phyloP scores from a whole-genome alignment of 495 filamentous ascomycete species.

The Penicillium subrubescens region DNA sequence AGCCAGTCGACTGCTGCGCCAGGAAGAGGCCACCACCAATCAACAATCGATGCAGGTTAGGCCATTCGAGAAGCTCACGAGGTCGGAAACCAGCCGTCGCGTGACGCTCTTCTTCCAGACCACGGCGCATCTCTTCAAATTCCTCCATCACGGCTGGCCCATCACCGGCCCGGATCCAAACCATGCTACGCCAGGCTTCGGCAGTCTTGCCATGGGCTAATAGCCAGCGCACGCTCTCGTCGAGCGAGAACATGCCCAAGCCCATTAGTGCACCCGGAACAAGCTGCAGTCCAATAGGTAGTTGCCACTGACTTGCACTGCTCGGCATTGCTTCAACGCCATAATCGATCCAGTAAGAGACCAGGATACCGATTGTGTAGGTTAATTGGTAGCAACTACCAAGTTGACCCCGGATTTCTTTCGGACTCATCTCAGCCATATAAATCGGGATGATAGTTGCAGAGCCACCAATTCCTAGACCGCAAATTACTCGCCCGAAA shows the following conservation, averaged over 20 bases:
- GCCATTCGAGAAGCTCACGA: slow-evolving; percentile 44
- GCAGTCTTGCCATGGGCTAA: slow-evolving; percentile 42
- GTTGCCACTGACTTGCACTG: slow-evolving; percentile 52
- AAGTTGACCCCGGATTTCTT: slow-evolving; percentile 54
- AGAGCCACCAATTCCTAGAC: slow-evolving; percentile 59
- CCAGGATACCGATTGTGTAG: slow-evolving; percentile 54
- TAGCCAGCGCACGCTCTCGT: slow-evolving; percentile 57
- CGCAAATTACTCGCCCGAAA: slow-evolving; percentile 52
- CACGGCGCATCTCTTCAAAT: slow-evolving; percentile 47
- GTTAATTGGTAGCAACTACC: slow-evolving; percentile 56
- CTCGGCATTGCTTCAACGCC: slow-evolving; percentile 59
- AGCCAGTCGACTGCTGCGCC: slow-evolving; percentile 55
- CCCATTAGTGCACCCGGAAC: slow-evolving; percentile 52
- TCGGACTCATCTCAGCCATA: slow-evolving; percentile 58
- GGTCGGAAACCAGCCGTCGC: slow-evolving; percentile 43
- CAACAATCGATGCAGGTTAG: slow-evolving; percentile 45
- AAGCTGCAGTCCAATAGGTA: slow-evolving; percentile 56
- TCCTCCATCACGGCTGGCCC: slow-evolving; percentile 40
- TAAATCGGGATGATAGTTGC: slow-evolving; percentile 61
- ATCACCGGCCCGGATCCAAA: slow-evolving; percentile 51
- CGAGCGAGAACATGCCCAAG: slow-evolving; percentile 49
- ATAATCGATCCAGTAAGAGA: slow-evolving; percentile 58
- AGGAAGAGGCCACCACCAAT: slow-evolving; percentile 46
- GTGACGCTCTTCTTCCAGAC: slow-evolving; percentile 46
- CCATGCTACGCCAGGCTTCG: slow-evolving; percentile 48